Conservation (phyloP, 176 grass and related monocot genomes). For the Lolium rigidum region DNA sequence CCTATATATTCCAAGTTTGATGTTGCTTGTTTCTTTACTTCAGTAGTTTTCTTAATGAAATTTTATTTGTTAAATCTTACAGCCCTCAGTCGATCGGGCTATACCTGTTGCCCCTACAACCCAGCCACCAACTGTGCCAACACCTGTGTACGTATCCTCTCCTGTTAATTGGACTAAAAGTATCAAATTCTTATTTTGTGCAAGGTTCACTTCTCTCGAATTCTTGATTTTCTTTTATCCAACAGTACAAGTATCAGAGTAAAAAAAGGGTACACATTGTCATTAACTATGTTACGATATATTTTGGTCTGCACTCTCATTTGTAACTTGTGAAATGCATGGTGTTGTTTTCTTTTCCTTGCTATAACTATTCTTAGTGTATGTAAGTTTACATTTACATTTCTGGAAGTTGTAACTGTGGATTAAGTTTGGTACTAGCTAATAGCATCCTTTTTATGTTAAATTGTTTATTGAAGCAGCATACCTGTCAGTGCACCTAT, state of each 20-base stretch:
- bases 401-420: neutral
- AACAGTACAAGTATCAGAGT: neutral
- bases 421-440: constrained; percentile 18
- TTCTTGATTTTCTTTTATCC: neutral
- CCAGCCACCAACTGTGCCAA: constrained; percentile 25
- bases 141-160: constrained; percentile 36
- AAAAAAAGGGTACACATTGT: neutral
- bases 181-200: neutral
- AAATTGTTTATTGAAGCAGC: constrained; percentile 40
- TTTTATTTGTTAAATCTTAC: constrained; percentile 23
- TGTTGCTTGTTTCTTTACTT: neutral
- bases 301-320: constrained; percentile 3
- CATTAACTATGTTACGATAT: neutral
- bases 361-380: constrained; percentile 2
- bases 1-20: neutral
- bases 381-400: neutral
- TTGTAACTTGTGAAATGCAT: neutral
- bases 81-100: constrained; percentile 40
- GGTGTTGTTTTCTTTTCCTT: neutral
- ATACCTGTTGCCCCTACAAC: constrained; percentile 35
- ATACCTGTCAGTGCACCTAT: constrained; percentile 55
- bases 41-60: neutral
- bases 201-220: neutral
- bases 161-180: neutral
- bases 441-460: constrained; percentile 35